Evolutionary conservation across 805 yeast species (phyloP), one percentile per base, ranked within the genome.

Genomic region (Starmera pachycereana): DNA sequence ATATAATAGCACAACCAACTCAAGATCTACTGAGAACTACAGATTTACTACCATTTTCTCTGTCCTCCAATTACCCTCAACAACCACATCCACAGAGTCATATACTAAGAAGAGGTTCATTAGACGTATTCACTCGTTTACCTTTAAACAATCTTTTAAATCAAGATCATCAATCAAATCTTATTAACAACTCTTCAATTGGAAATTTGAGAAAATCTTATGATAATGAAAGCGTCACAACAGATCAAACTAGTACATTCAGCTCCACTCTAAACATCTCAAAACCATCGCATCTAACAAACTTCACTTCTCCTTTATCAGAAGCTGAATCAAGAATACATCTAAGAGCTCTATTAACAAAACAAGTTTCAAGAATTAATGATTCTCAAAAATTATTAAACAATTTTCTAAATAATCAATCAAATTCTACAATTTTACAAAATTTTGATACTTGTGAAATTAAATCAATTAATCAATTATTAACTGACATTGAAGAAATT

Each of bases 401-500:
- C n/a, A 33, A 18, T 19, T 33, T 19, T 7, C 27, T 22, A 22
- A 22, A 22, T 22, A 22, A 22, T 22, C 27, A 22, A 22, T 22
- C 27, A 22, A 22, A 22, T 22, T 22, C 27, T 7, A 7, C 27
- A 22, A 22, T 22, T 8, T 22, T 22, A 22, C 27, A 22, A 22
- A 22, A 22, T 22, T 22, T 22, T 22, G 27, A 22, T 5, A 13
- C 36, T n/a, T 12, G 36, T 19, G 36, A 33, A 13, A 19, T 13
- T 12, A 33, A 33, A 33, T 12, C 13, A n/a, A 13, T 33, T 12
- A 10, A 29, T 12, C 19, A 27, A 27, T 28, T 35, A 2, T 14
- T 46, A 4, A 31, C 39, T 3, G 40, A 31, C 1, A 35, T 14
- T 8, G 42, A 44, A 29, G 43, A 46, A 33, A 19, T 36, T 6